Evolutionary conservation across 2,329 filamentous ascomycete genomes (phyloP).

Genomic region (Geosmithia putterillii): DNA sequence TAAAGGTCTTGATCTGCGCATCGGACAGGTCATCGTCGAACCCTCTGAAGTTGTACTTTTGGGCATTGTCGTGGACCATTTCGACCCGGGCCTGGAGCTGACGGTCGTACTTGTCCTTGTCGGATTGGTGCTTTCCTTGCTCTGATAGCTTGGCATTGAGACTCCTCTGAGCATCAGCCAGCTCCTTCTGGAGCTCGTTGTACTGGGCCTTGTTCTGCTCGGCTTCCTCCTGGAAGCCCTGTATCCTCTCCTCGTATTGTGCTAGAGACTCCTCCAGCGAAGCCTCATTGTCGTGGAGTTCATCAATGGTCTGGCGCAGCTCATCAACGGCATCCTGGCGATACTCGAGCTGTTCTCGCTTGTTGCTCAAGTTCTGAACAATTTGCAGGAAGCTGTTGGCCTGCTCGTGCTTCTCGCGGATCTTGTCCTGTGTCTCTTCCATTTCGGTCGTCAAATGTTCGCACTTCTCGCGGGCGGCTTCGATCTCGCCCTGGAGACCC

Average conservation of each 20-base stretch:
- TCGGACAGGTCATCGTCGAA: slow-evolving; percentile 73
- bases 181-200: slow-evolving; percentile 43
- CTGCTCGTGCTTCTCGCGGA: slow-evolving; percentile 56
- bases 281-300: slow-evolving; percentile 67
- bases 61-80: slow-evolving; percentile 68
- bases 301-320: slow-evolving; percentile 59
- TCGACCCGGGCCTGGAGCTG: slow-evolving; percentile 60
- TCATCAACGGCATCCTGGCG: slow-evolving; percentile 60
- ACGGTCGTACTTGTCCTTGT: slow-evolving; percentile 76
- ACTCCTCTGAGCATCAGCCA: slow-evolving; percentile 29
- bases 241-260: slow-evolving; percentile 66
- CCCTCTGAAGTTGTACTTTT: slow-evolving; percentile 67
- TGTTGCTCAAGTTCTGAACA: slow-evolving; percentile 62
- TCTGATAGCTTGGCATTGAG: slow-evolving; percentile 46
- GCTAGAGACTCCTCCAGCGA: slow-evolving; percentile 59
- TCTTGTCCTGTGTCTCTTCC: slow-evolving; percentile 41
- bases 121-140: slow-evolving; percentile 68
- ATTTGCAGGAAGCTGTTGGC: slow-evolving; percentile 64
- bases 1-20: slow-evolving; percentile 61
- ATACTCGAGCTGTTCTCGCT: slow-evolving; percentile 60
- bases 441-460: slow-evolving; percentile 48
- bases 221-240: slow-evolving; percentile 50
- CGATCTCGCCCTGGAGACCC: slow-evolving; percentile 54
- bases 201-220: slow-evolving; percentile 53
- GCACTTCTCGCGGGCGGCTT: slow-evolving; percentile 44